Base-by-base conservation (phyloP, 176 grass and related monocot genomes). In the Zoysia japonica region DNA sequence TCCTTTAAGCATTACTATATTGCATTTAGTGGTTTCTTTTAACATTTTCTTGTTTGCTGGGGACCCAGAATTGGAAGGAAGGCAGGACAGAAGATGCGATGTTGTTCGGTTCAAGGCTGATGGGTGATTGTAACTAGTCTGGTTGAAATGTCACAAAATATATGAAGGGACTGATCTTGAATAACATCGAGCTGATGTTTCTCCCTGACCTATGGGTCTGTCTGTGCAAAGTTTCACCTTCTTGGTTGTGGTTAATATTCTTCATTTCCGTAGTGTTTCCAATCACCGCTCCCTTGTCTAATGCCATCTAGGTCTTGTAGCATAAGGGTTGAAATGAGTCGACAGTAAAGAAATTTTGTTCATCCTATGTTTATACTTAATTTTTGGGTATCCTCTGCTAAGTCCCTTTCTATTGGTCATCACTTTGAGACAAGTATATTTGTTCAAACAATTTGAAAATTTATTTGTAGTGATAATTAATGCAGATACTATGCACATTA, bases 121-220 rank as follows among this genome's bases (percentile, higher is more conserved):
- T 80, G 70, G 77, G 38, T 49, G 59, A 10, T 36, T 80, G 77
- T 87, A 72, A 84, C 81, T 87, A 87, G 59, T 11, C 44, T 80
- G 17, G 50, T 87, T 72, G 65, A 77, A 65, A 80, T 53, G 49
- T 77, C 76, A 71, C 48, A 47, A 36, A 51, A 84, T 56, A 80
- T 65, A 64, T 71, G 65, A 64, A 84, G 65, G 65, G 19, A 61
- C 10, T 61, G 59, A 80, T 66, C 83, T 80, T 19, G 49, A 57
- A 77, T 72, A 71, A 87, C 80, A 87, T 90, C 61, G 81, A 80
- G 80, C 75, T 90, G 84, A 87, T 87, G 78, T 74, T 82, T 82
- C 67, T 67, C 79, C 76, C 73, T 70, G 35, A 55, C 67, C 51
- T 35, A 16, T 43, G 14, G 66, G 15, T 36, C 42, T 50, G 38